Percentiles rank a stretch among this genome's conserved stretches.
phyloP scores from a whole-genome alignment of 2,329 filamentous ascomycete genomes.

The Triangularia verruculosa region DNA sequence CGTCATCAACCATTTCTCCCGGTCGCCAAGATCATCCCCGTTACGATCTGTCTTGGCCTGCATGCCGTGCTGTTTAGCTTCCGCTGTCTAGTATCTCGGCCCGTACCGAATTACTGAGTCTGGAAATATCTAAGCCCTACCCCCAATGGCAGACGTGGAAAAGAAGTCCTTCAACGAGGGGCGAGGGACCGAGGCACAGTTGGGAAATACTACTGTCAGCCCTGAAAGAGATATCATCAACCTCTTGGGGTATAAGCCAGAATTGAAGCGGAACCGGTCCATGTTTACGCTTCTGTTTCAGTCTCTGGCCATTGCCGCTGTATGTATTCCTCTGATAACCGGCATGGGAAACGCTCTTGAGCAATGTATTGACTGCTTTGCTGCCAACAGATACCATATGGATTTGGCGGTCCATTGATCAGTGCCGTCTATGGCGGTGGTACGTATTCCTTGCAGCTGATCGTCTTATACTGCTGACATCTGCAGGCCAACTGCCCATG shows the following conservation, averaged over 20 bases:
- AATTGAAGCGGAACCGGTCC: slow-evolving; percentile 57
- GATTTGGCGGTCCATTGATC: slow-evolving; percentile 40
- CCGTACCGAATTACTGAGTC: slow-evolving; percentile 2
- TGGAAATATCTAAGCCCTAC: neutral
- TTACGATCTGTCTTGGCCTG: slow-evolving; percentile 4
- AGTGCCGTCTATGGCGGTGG: slow-evolving; percentile 39
- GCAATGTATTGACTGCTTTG: neutral
- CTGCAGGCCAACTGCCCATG: slow-evolving; percentile 49
- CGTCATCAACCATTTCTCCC: neutral
- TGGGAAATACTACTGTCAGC: slow-evolving; percentile 3
- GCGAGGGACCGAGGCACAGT: slow-evolving; percentile 8
- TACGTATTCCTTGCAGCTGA: slow-evolving; percentile 19
- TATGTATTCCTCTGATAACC: slow-evolving; percentile 20
- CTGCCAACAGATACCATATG: slow-evolving; percentile 48
- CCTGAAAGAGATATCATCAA: slow-evolving; percentile 34
- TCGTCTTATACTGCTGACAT: neutral
- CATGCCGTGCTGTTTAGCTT: neutral
- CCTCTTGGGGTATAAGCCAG: slow-evolving; percentile 54
- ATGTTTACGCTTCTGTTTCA: slow-evolving; percentile 60
- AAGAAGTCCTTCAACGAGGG: slow-evolving; percentile 10
- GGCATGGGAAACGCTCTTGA: neutral
- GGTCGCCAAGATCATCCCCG: neutral
- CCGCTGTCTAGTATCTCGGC: neutral
- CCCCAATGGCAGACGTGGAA: slow-evolving; percentile 7
- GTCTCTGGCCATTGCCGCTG: slow-evolving; percentile 57